Conservation (phyloP, 192 early-diverging fungal genomes). For the Coemansia sp. region DNA sequence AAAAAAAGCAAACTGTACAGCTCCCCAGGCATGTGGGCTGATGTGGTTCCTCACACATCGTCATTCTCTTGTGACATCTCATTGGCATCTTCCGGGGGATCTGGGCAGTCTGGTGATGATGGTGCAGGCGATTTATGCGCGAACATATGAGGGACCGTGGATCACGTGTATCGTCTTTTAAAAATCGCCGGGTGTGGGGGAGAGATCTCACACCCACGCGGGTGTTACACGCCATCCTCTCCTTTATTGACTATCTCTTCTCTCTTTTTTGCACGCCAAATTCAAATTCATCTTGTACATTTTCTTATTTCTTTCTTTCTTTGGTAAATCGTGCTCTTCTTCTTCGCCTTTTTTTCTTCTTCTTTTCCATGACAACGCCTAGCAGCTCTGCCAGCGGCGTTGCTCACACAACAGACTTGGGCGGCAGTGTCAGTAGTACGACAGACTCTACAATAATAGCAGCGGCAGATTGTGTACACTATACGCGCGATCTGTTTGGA, state of each 20-base stretch:
- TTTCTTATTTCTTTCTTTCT: background rate
- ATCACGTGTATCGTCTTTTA: background rate
- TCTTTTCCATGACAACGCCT: slow-evolving; percentile 3
- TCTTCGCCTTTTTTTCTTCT: background rate
- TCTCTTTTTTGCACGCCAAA: background rate
- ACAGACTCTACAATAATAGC: slow-evolving; percentile 1
- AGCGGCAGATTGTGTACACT: slow-evolving; percentile 9
- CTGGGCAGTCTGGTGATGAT: background rate
- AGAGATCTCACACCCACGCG: background rate
- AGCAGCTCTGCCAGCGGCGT: background rate
- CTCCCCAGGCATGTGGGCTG: background rate
- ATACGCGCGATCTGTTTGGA: slow-evolving; percentile 14
- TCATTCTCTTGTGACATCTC: background rate
- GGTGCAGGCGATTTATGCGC: background rate
- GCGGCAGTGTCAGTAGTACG: background rate
- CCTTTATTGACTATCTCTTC: background rate
- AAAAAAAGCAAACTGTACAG: background rate
- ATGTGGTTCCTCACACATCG: slow-evolving; percentile 5
- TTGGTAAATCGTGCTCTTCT: background rate
- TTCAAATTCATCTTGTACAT: slow-evolving; percentile 9
- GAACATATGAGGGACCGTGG: background rate
- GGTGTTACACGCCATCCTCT: background rate
- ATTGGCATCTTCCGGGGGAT: background rate
- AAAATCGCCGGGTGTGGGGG: background rate
- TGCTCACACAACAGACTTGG: background rate